Base-by-base conservation (phyloP, 495 filamentous ascomycete genomes). In the Trichoderma virens region DNA sequence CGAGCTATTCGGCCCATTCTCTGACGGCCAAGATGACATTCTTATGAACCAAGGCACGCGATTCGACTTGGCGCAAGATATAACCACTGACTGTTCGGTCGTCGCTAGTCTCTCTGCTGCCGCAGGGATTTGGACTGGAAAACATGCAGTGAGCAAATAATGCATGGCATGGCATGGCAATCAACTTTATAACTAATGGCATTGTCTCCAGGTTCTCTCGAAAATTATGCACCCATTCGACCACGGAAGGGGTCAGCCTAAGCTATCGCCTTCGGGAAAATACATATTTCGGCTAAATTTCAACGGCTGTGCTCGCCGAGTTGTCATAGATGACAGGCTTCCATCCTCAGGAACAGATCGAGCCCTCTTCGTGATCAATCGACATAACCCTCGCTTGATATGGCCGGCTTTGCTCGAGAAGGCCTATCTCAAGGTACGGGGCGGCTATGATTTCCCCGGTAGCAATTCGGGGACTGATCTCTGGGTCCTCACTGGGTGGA, bases 331-430 rank as follows among this genome's bases (percentile, higher is more conserved):
- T 70, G 94, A 98, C 72, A 84, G 87, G n/a, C 83, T 98, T 18
- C 95, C 94, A 6, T 79, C 84, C 0, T 95, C 93, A 2, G 72
- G 70, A 11, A 90, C 83, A 30, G 85, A 87, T 41, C 85, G 90
- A 39, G 83, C 86, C 3, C 80, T 98, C 1, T 90, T 96, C 74
- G 91, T 98, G n/a, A 82, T 93, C 43, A 93, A 98, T 70, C 84
- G 92, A 27, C 88, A 88, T 32, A 88, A 96, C 66, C 86, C 88
- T 13, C 74, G 72, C 20, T 80, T 93, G 41, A 71, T 97, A 25
- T 97, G 91, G 90, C 94, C 93, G n/a, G 92, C 94, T 28, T 77
- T 99, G 31, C 77, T 97, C 38, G 94, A 99, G 74, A 99, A 99
- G 71, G 94, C 94, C 3, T 99, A 98, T 66, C 78, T 99, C n/a